Conservation (phyloP, 2,329 filamentous ascomycete genomes). For the Botrytis squamosa region DNA sequence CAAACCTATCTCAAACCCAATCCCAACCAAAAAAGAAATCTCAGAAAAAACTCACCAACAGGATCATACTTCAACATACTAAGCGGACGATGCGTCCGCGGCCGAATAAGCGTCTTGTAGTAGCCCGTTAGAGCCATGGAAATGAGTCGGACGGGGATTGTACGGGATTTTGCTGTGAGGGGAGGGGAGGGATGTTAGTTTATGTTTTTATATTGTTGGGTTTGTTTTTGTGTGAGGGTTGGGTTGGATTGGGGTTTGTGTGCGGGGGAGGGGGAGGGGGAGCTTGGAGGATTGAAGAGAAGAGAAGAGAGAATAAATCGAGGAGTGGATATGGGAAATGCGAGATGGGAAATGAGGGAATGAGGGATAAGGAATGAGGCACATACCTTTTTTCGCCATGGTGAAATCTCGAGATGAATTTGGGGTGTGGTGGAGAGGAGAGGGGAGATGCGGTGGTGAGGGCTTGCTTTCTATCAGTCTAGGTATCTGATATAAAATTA, state of each 20-base stretch:
- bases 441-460: no score
- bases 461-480: no score
- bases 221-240: background rate
- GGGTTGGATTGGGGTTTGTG: background rate
- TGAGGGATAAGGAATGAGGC: background rate
- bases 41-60: slow-evolving; percentile 58
- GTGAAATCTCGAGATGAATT: background rate
- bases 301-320: background rate
- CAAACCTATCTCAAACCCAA: background rate
- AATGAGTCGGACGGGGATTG: slow-evolving; percentile 88
- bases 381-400: background rate
- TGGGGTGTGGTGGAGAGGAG: background rate
- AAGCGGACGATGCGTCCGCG: slow-evolving; percentile 76
- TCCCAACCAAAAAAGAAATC: background rate
- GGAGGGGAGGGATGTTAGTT: background rate
- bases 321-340: background rate
- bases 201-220: background rate
- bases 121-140: slow-evolving; percentile 99
- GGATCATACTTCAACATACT: slow-evolving; percentile 99
- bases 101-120: slow-evolving; percentile 87
- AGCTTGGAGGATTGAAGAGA: background rate
- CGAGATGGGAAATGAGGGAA: background rate
- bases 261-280: background rate
- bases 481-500: background rate
- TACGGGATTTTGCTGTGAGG: slow-evolving; percentile 68